Evolutionary conservation across 2,329 filamentous ascomycete species (phyloP).

Genomic region (Xylariaceae sp.): DNA sequence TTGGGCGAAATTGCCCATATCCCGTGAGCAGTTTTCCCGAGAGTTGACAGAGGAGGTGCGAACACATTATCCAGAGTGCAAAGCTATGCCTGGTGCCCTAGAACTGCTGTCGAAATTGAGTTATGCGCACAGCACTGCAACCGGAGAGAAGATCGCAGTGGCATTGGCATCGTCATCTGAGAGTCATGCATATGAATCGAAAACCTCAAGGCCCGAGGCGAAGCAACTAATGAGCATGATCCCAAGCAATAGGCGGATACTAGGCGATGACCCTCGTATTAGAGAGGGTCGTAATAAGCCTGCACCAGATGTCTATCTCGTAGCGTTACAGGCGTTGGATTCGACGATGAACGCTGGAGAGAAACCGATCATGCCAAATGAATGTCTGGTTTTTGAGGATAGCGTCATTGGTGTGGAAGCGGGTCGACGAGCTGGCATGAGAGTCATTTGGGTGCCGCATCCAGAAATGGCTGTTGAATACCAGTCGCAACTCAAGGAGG

Average conservation of each 20-base stretch:
- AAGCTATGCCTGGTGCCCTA: conserved; percentile 60
- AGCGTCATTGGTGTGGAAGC: conserved; percentile 67
- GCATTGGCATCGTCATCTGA: conserved; percentile 9
- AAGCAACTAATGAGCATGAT: conserved; percentile 37
- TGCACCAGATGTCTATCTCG: conserved; percentile 66
- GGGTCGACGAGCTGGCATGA: conserved; percentile 66
- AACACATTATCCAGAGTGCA: conserved; percentile 54
- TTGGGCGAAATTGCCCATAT: conserved; percentile 68
- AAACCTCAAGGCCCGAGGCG: conserved; percentile 40
- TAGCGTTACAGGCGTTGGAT: conserved; percentile 63
- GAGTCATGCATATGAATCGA: conserved; percentile 52
- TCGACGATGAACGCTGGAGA: conserved; percentile 43
- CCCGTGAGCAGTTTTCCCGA: conserved; percentile 52
- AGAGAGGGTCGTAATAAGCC: conserved; percentile 63
- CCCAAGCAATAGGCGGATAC: conserved; percentile 47
- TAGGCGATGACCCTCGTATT: conserved; percentile 64
- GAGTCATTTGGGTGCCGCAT: conserved; percentile 69
- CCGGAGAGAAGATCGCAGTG: not conserved
- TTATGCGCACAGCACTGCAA: not conserved
- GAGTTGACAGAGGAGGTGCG: conserved; percentile 51
- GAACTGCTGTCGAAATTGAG: conserved; percentile 48
- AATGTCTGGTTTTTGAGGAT: conserved; percentile 72
- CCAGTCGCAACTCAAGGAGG: conserved; percentile 19
- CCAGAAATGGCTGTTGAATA: conserved; percentile 44
- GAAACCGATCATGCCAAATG: conserved; percentile 50